Conservation (phyloP, 2,329 filamentous ascomycete genomes). For the Aspergillus quadrilineatus region DNA sequence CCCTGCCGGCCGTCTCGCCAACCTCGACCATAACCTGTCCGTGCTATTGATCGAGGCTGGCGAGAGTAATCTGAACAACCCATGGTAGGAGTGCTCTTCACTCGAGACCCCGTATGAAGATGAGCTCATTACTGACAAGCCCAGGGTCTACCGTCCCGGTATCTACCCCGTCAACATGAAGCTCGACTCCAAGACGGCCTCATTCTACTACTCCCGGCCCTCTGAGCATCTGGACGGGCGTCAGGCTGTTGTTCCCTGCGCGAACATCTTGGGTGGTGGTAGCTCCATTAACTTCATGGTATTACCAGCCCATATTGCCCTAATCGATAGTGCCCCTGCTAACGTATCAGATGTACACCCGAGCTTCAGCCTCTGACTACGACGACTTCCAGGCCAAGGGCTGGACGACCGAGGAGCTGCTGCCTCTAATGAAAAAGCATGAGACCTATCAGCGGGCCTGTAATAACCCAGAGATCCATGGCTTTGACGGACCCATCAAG, state of each 20-base stretch:
- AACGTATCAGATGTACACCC: slow-evolving; percentile 63
- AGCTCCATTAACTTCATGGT: slow-evolving; percentile 79
- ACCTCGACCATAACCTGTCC: slow-evolving; percentile 70
- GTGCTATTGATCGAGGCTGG: slow-evolving; percentile 70
- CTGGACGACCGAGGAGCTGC: slow-evolving; percentile 73
- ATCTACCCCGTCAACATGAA: slow-evolving; percentile 80
- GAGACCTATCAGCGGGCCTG: slow-evolving; percentile 71
- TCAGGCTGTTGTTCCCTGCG: slow-evolving; percentile 71
- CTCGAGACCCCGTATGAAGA: background rate
- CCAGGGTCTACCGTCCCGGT: slow-evolving; percentile 68
- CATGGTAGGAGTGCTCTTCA: slow-evolving; percentile 48
- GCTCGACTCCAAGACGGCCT: slow-evolving; percentile 75
- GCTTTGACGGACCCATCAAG: slow-evolving; percentile 77
- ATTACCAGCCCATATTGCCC: background rate
- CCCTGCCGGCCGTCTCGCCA: slow-evolving; percentile 58
- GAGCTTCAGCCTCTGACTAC: slow-evolving; percentile 69
- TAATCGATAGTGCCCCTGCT: background rate
- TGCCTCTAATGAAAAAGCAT: slow-evolving; percentile 77
- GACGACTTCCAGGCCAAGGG: slow-evolving; percentile 78
- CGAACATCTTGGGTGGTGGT: slow-evolving; percentile 69
- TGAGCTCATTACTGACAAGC: background rate
- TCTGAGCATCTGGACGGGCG: slow-evolving; percentile 71
- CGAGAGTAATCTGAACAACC: slow-evolving; percentile 74
- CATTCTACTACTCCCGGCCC: slow-evolving; percentile 75
- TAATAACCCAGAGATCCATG: slow-evolving; percentile 65